phyloP scores from a whole-genome alignment of 495 filamentous ascomycete genomes.

The Aspergillus egyptiacus region DNA sequence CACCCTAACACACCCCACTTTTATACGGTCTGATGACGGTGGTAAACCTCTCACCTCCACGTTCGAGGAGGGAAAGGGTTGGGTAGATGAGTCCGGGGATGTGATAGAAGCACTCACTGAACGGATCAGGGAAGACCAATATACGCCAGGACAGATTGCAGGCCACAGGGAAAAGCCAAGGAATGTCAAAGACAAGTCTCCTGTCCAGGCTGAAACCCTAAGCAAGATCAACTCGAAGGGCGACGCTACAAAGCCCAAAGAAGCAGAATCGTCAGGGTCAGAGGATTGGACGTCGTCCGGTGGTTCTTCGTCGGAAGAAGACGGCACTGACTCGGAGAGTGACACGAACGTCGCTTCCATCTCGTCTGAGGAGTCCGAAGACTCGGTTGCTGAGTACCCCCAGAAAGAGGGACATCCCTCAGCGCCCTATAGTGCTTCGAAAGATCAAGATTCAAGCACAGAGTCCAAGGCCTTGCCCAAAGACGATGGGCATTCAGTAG shows the following conservation, averaged over 20 bases:
- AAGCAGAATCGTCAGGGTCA: slow-evolving; percentile 23
- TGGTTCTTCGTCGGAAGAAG: slow-evolving; percentile 32
- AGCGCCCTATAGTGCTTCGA: background rate
- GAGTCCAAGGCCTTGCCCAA: background rate
- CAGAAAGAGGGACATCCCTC: background rate
- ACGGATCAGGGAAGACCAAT: slow-evolving; percentile 29
- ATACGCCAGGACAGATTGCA: slow-evolving; percentile 31
- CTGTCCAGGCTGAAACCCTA: background rate
- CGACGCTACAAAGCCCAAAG: slow-evolving; percentile 4
- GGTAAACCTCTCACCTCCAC: slow-evolving; percentile 27
- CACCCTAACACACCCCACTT: slow-evolving; percentile 69
- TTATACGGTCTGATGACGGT: slow-evolving; percentile 51
- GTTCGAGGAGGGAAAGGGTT: slow-evolving; percentile 68
- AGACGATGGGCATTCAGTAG: too few relatives aligned
- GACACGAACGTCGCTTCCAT: slow-evolving; percentile 20
- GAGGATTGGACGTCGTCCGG: slow-evolving; percentile 46
- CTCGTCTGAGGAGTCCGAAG: slow-evolving; percentile 25
- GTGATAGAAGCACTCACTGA: slow-evolving; percentile 56
- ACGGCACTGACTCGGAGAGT: slow-evolving; percentile 22
- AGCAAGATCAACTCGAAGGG: slow-evolving; percentile 4
- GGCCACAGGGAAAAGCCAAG: slow-evolving; percentile 35
- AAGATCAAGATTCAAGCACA: slow-evolving; percentile 10
- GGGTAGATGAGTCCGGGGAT: slow-evolving; percentile 75
- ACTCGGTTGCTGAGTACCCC: background rate
- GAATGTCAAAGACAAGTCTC: background rate